Evolutionary conservation across 352 stramenopile species (phyloP).

Genomic region (Thraustochytrium sp.): DNA sequence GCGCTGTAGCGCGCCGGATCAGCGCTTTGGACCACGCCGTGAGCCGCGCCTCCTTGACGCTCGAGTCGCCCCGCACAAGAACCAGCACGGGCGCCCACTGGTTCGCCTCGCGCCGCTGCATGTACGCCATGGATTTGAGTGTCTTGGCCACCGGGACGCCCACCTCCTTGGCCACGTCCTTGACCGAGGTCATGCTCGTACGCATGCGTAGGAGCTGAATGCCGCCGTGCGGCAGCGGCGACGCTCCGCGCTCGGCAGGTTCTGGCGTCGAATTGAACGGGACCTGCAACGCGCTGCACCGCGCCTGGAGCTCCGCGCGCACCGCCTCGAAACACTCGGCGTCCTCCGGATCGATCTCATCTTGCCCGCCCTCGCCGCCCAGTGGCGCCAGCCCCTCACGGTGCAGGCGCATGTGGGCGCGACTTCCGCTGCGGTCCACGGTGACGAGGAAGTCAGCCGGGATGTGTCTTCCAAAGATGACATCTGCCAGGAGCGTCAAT

Average conservation of each 20-base stretch:
- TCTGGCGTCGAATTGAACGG: background rate
- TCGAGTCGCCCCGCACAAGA: slow-evolving; percentile 12
- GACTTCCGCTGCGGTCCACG: background rate
- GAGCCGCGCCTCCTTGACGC: slow-evolving; percentile 1
- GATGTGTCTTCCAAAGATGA: background rate
- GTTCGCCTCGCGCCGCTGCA: background rate
- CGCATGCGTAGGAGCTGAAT: too few relatives aligned
- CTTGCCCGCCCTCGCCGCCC: background rate
- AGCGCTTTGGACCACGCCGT: background rate
- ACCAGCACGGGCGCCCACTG: slow-evolving; percentile 5
- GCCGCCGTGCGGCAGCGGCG: too few relatives aligned
- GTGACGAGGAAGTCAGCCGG: background rate
- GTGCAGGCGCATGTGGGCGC: background rate
- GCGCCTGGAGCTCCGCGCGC: background rate
- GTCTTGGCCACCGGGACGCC: background rate
- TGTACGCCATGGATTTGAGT: slow-evolving; percentile 35
- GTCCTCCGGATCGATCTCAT: too few relatives aligned
- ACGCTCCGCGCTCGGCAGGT: too few relatives aligned
- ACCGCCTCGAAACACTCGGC: background rate
- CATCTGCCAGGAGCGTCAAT: background rate
- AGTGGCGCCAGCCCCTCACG: background rate
- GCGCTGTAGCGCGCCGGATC: background rate
- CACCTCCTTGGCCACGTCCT: background rate
- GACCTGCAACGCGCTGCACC: background rate
- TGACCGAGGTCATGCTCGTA: background rate